Percentiles rank a stretch among this genome's conserved stretches.
These are phyloP conservation scores for Saturnispora silvae DNA, from an alignment of 805 yeast genomes.

Conservation along the genomic window DNA sequence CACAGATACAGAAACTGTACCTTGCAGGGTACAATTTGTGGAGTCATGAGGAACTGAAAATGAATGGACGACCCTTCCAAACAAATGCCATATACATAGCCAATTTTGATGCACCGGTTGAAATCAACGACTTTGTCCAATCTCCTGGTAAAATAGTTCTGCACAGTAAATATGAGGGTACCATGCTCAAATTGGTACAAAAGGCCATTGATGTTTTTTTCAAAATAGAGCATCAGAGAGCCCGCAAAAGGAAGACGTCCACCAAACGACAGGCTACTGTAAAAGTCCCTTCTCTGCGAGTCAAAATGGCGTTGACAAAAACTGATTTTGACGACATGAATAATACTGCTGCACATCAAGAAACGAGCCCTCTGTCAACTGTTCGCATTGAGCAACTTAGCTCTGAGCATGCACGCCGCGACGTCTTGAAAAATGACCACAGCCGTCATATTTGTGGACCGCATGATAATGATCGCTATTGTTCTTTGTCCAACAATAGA, in stretches of 20 bases:
- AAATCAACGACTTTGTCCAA: conserved; percentile 30
- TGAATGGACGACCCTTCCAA: conserved; percentile 26
- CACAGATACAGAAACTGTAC: conserved; percentile 21
- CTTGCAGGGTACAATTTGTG: neutral
- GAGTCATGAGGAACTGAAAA: neutral
- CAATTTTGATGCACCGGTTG: conserved; percentile 14
- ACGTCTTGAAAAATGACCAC: too few relatives aligned
- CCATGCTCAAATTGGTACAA: conserved; percentile 24
- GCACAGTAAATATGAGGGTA: conserved; percentile 18
- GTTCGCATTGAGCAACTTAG: too few relatives aligned
- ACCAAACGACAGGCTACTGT: neutral
- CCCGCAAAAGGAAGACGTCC: neutral
- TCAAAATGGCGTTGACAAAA: too few relatives aligned
- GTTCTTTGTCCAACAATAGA: too few relatives aligned
- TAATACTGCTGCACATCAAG: too few relatives aligned
- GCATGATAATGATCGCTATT: too few relatives aligned
- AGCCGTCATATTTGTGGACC: too few relatives aligned
- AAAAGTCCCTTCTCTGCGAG: neutral
- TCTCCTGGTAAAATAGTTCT: conserved; percentile 29
- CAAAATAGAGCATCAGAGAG: too few relatives aligned
- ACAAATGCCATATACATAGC: conserved; percentile 32
- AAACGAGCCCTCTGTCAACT: too few relatives aligned
- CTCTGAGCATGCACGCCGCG: too few relatives aligned
- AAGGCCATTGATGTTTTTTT: conserved; percentile 24
- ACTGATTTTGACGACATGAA: too few relatives aligned